phyloP scores from a whole-genome alignment of 768 basidiomycete species.

The Kondoa malvinella region DNA sequence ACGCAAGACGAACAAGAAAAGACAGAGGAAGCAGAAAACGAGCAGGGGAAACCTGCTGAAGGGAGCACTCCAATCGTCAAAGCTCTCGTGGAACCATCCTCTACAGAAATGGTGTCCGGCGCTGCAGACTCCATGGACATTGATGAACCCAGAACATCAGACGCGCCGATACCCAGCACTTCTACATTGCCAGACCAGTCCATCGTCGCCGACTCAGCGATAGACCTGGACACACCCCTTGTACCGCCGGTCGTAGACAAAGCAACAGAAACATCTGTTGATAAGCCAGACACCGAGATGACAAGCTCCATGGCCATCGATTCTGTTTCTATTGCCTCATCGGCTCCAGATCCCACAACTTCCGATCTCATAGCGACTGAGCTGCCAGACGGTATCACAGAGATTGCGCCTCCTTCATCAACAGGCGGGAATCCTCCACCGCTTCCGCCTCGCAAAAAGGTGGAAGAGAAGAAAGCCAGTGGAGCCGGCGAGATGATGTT shows the following conservation, averaged over 20 bases:
- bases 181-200: no score
- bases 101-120: not conserved
- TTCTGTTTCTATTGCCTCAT: no score
- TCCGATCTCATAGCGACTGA: not conserved
- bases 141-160: conserved; percentile 10
- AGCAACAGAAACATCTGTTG: not conserved
- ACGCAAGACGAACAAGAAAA: conserved; percentile 69
- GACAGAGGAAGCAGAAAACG: not conserved
- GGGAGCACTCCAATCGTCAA: conserved; percentile 1
- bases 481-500: conserved; percentile 2
- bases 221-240: not conserved
- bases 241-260: not conserved
- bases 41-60: not conserved
- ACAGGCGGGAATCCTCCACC: not conserved
- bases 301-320: no score
- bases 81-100: no score
- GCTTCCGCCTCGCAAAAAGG: conserved; percentile 3
- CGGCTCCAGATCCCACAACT: no score
- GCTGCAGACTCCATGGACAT: not conserved
- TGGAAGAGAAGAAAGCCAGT: not conserved
- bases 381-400: not conserved
- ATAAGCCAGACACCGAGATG: conserved; percentile 3
- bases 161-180: no score
- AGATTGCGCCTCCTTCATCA: not conserved
- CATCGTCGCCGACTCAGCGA: no score